Evolutionary conservation across 768 basidiomycete genomes (phyloP).

Genomic region (Pleurotus tuber-regium): DNA sequence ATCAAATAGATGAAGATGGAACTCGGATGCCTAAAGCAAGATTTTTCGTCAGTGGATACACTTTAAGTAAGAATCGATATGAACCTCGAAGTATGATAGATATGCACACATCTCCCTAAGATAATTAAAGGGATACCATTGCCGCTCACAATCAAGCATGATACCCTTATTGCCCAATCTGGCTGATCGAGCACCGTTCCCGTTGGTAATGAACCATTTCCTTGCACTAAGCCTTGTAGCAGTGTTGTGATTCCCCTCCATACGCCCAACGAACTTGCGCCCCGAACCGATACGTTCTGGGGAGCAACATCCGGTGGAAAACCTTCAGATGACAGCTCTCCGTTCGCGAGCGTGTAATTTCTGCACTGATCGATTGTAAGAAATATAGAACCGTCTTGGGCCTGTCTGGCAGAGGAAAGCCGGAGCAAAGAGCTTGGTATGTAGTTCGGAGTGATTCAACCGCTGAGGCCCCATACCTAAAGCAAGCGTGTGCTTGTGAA

Average conservation of each 20-base stretch:
- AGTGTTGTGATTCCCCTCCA: not conserved
- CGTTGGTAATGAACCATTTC: not conserved
- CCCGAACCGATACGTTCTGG: too few species aligned
- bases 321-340: too few species aligned
- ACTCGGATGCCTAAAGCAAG: not conserved
- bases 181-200: not conserved
- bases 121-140: not conserved
- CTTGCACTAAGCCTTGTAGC: not conserved
- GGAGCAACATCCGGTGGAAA: too few species aligned
- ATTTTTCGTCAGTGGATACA: not conserved
- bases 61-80: not conserved
- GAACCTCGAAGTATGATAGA: not conserved
- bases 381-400: too few species aligned
- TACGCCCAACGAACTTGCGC: not conserved
- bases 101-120: slow-evolving; percentile 1
- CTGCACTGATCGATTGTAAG: too few species aligned
- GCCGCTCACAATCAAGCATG: not conserved
- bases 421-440: too few species aligned
- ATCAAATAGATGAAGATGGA: not conserved
- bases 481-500: too few species aligned
- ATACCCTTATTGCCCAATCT: not conserved
- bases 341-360: too few species aligned
- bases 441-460: too few species aligned
- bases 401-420: too few species aligned
- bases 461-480: too few species aligned